phyloP scores from a whole-genome alignment of 345 rosid genomes.

The Moricandia arvensis region DNA sequence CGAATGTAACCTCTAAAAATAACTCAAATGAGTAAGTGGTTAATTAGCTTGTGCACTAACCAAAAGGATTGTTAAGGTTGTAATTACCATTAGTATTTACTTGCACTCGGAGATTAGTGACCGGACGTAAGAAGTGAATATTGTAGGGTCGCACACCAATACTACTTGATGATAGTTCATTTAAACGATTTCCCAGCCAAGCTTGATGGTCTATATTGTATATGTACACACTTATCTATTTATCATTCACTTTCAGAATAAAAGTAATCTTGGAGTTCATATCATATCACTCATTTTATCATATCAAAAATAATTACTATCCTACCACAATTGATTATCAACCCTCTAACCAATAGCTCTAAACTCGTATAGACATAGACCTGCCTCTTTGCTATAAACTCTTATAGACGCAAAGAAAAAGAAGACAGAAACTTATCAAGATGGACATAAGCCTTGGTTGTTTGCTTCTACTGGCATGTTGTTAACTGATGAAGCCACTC shows the following conservation, averaged over 20 bases:
- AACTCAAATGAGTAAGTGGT: not conserved
- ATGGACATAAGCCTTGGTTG: not conserved
- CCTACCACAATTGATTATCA: not conserved
- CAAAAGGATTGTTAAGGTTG: too few relatives aligned
- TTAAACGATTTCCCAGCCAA: slow-evolving; percentile 9
- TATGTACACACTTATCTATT: not conserved
- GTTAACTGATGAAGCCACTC: not conserved
- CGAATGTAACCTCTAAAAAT: slow-evolving; percentile 49
- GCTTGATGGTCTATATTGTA: slow-evolving; percentile 7
- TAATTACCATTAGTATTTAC: slow-evolving; percentile 48
- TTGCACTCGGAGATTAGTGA: slow-evolving; percentile 61
- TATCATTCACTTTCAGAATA: not conserved
- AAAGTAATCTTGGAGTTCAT: not conserved
- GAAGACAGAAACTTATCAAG: not conserved
- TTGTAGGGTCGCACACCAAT: slow-evolving; percentile 32
- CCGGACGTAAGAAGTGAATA: slow-evolving; percentile 56
- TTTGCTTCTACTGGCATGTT: not conserved
- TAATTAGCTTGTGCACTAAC: not conserved
- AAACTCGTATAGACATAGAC: not conserved
- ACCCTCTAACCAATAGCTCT: not conserved
- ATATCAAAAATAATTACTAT: not conserved
- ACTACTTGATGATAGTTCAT: slow-evolving; percentile 4
- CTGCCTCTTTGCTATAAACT: not conserved
- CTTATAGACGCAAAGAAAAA: not conserved
- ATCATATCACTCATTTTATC: not conserved